Evolutionary conservation across 495 filamentous ascomycete species (phyloP).

Genomic region (Aspergillus bridgeri): DNA sequence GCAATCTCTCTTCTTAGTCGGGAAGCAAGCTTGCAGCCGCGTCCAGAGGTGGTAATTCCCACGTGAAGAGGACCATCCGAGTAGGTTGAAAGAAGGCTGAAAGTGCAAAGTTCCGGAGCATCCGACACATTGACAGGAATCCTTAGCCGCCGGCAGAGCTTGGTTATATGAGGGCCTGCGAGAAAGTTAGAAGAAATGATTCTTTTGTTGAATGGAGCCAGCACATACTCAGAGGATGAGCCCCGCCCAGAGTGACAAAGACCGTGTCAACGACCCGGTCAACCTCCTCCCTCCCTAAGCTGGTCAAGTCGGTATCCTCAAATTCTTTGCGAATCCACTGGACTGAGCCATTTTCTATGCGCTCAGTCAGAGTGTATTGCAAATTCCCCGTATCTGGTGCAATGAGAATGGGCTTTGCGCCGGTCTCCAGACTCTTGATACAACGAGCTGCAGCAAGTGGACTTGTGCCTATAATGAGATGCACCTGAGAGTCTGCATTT

Average conservation of each 20-base stretch:
- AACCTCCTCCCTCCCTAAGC: conserved; percentile 74
- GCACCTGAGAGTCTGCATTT: conserved; percentile 71
- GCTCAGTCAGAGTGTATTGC: conserved; percentile 70
- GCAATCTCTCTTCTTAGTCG: conserved; percentile 87
- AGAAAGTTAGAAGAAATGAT: conserved; percentile 4
- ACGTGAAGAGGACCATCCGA: conserved; percentile 90
- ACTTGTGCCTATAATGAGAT: conserved; percentile 83
- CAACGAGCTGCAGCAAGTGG: conserved; percentile 82
- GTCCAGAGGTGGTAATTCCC: conserved; percentile 92
- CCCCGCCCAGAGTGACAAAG: conserved; percentile 71
- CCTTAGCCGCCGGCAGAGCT: conserved; percentile 69
- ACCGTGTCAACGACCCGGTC: conserved; percentile 81
- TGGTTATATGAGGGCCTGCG: conserved; percentile 64
- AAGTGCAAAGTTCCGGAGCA: conserved; percentile 81
- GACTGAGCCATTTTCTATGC: conserved; percentile 68
- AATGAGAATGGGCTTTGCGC: conserved; percentile 82
- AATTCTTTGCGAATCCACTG: conserved; percentile 71
- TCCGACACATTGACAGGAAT: conserved; percentile 94
- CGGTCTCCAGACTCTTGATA: conserved; percentile 75
- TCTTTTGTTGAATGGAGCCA: not conserved
- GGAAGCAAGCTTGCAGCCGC: conserved; percentile 89
- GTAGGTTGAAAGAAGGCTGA: conserved; percentile 84
- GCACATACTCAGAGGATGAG: conserved; percentile 48
- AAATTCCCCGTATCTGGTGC: conserved; percentile 58
- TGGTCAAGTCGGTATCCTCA: conserved; percentile 68